Evolutionary conservation across 1,139 yeast genomes (phyloP), one percentile per base, ranked within the genome.

Genomic region (Candida pseudocylindracea): DNA sequence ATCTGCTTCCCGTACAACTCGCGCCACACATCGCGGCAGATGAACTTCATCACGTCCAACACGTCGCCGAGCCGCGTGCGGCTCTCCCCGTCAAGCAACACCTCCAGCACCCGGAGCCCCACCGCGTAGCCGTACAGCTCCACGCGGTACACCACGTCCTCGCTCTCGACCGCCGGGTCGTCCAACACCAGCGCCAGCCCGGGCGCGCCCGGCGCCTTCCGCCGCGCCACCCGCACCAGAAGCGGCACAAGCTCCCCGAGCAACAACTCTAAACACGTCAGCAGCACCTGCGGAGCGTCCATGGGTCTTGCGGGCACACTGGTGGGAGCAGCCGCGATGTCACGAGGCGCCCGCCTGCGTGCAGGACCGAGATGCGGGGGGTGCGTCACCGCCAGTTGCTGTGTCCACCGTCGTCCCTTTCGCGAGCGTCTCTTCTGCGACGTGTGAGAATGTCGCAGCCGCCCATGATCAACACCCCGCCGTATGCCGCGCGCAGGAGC

Each of bases 21-120:
- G 42, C 67, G 70, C 96, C 96, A 85, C 28, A 85, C 75, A 43
- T 88, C 95, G 33, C 93, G 67, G 50, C 96, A 83, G 2, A 85
- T 68, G 45, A 81, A 83, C 52, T 85, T 85, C 83, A 85, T 79
- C 33, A 83, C 67, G 41, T 80, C 88, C 32, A 85, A 51, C 15
- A 75, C 60, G 38, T 78, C 88, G 42, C 62, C 51, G 35, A 68
- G 55, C 39, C 62, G 62, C 36, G 51, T 37, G 48, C 50, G 31
- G 31, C 34, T 54, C 54, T 32, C 63, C 59, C 33, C 63, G 39
- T 55, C 54, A 30, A 83, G 64, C 36, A 81, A 54, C 28, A 76
- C 53, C 44, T 83, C 92, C 2, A 81, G 67, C 27, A 85, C 50
- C 33, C 81, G 72, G 29, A 63, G 55, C 1, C 96, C 96, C 4